Evolutionary conservation across 2,329 filamentous ascomycete species (phyloP).

Genomic region (Hypomyces rosellus): DNA sequence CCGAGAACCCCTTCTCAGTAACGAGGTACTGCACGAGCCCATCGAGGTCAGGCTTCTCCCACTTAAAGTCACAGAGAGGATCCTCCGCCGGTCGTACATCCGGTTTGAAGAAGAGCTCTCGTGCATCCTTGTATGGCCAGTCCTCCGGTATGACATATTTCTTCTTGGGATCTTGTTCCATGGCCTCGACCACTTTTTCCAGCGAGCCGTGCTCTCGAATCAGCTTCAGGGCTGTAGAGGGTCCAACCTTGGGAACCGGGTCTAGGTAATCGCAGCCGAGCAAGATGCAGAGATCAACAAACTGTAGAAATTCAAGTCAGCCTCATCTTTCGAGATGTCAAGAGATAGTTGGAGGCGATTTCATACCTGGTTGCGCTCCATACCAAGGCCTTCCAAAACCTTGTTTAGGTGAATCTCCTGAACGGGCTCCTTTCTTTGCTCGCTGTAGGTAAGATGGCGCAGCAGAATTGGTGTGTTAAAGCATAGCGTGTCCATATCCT

Average conservation of each 20-base stretch:
- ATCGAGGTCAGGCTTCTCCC: constrained; percentile 88
- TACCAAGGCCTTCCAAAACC: constrained; percentile 77
- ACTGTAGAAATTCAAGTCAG: constrained; percentile 44
- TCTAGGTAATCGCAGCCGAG: constrained; percentile 98
- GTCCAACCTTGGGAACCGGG: constrained; percentile 89
- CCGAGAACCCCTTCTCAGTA: constrained; percentile 91
- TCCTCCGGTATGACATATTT: constrained; percentile 89
- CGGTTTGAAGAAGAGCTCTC: constrained; percentile 84
- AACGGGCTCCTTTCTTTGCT: constrained; percentile 95
- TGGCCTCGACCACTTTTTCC: constrained; percentile 77
- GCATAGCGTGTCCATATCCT: constrained; percentile 98
- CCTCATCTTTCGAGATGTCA: background rate
- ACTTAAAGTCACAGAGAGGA: constrained; percentile 91
- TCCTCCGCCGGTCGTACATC: constrained; percentile 81
- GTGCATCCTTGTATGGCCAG: constrained; percentile 91
- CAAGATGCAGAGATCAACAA: constrained; percentile 95
- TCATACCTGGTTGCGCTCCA: constrained; percentile 78
- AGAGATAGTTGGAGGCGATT: background rate
- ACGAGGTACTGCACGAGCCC: constrained; percentile 87
- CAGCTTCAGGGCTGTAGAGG: constrained; percentile 83
- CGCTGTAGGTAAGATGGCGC: constrained; percentile 90
- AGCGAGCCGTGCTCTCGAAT: constrained; percentile 87
- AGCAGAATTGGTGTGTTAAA: constrained; percentile 89
- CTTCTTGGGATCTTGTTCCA: constrained; percentile 68
- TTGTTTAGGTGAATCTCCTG: constrained; percentile 88